phyloP scores from a whole-genome alignment of 1,284 basidiomycete genomes.

The Malassezia restricta region DNA sequence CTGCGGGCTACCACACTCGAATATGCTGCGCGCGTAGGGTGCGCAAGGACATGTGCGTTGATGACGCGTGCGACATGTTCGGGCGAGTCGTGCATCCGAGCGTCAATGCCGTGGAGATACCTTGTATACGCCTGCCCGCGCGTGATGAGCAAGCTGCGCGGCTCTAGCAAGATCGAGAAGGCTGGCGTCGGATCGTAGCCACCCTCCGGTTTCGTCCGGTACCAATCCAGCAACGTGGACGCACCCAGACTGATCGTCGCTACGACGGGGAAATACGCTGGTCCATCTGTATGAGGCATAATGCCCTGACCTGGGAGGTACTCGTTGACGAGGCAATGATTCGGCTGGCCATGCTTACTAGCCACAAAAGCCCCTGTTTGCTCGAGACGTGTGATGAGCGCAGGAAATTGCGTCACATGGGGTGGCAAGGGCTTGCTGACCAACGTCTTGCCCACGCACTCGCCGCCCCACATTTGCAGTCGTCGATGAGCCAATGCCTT shows the following conservation, averaged over 20 bases:
- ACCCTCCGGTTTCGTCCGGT: slow-evolving; percentile 45
- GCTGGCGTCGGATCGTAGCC: slow-evolving; percentile 28
- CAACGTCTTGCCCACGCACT: slow-evolving; percentile 55
- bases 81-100: slow-evolving; percentile 45
- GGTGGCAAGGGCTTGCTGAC: slow-evolving; percentile 57
- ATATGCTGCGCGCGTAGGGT: neutral
- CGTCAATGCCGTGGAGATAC: slow-evolving; percentile 48
- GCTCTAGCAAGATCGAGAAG: slow-evolving; percentile 40
- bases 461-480: slow-evolving; percentile 53
- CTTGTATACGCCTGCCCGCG: slow-evolving; percentile 29
- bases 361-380: slow-evolving; percentile 54
- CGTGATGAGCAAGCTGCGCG: slow-evolving; percentile 37
- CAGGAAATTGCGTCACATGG: slow-evolving; percentile 56
- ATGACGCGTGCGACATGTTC: slow-evolving; percentile 19
- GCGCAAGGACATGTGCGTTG: slow-evolving; percentile 22
- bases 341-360: slow-evolving; percentile 59
- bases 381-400: slow-evolving; percentile 59
- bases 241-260: slow-evolving; percentile 77
- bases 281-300: slow-evolving; percentile 76
- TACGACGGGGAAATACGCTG: slow-evolving; percentile 73
- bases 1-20: slow-evolving; percentile 50
- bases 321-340: slow-evolving; percentile 59
- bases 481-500: slow-evolving; percentile 66
- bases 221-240: slow-evolving; percentile 72
- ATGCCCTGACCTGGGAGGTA: slow-evolving; percentile 84